These are phyloP conservation scores for Sclerotinia minor DNA, from an alignment of 2,329 filamentous ascomycete genomes.

Conservation along the genomic window DNA sequence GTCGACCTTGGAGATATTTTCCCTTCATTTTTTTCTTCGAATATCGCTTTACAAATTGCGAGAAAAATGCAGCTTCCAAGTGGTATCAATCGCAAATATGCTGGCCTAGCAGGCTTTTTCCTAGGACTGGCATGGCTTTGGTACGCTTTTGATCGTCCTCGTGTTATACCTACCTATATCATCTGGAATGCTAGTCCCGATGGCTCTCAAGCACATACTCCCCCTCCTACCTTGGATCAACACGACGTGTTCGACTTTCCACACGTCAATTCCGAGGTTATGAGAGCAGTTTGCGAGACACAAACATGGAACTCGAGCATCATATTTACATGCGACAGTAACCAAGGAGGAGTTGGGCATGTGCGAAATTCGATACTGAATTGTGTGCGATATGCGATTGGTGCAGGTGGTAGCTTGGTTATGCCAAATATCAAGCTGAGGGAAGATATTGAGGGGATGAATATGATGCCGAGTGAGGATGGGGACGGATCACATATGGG, in stretches of 20 bases:
- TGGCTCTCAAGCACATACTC: slow-evolving; percentile 1
- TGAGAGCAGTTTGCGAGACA: slow-evolving; percentile 42
- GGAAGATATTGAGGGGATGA: slow-evolving; percentile 38
- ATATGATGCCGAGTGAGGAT: slow-evolving; percentile 21
- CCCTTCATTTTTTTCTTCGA: not conserved
- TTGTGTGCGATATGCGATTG: slow-evolving; percentile 46
- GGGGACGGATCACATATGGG: slow-evolving; percentile 27
- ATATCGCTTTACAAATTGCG: not conserved
- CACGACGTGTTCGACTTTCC: slow-evolving; percentile 44
- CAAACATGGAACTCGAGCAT: slow-evolving; percentile 43
- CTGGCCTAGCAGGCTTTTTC: slow-evolving; percentile 26
- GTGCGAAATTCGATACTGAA: slow-evolving; percentile 47
- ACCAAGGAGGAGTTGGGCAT: slow-evolving; percentile 46
- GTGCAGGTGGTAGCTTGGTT: slow-evolving; percentile 44
- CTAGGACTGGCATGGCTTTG: slow-evolving; percentile 34
- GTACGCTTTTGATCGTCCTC: slow-evolving; percentile 32
- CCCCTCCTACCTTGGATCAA: not conserved
- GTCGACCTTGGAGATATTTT: slow-evolving; percentile 9
- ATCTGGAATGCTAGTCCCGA: slow-evolving; percentile 23
- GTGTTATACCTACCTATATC: slow-evolving; percentile 25
- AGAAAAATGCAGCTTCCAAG: slow-evolving; percentile 18
- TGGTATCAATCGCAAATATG: slow-evolving; percentile 32
- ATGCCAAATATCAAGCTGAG: slow-evolving; percentile 44
- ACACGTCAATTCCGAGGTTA: slow-evolving; percentile 43
- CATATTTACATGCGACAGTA: slow-evolving; percentile 46